These are phyloP conservation scores for Aspergillus affinis DNA, from an alignment of 495 filamentous ascomycete species.

Conservation along the genomic window DNA sequence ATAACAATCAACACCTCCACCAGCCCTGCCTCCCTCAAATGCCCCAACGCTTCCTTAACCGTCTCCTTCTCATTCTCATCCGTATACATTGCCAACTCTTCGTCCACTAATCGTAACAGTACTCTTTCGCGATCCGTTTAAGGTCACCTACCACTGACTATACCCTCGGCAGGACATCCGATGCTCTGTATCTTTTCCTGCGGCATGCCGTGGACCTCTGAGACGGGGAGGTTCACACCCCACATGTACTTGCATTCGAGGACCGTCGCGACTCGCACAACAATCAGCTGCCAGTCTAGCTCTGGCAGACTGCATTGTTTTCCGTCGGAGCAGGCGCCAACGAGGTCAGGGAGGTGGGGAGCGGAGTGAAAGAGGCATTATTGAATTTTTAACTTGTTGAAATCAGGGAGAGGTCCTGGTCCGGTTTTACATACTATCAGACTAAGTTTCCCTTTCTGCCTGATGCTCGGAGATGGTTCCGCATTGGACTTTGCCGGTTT, in stretches of 20 bases:
- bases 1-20: slow-evolving; percentile 17
- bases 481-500: too few species aligned
- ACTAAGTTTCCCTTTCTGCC: too few species aligned
- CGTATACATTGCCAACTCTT: slow-evolving; percentile 8
- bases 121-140: slow-evolving; percentile 10
- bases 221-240: slow-evolving; percentile 13
- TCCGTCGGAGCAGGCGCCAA: slow-evolving; percentile 6
- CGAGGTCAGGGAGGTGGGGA: background rate
- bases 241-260: slow-evolving; percentile 6
- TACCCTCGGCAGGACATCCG: background rate
- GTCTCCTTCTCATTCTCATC: slow-evolving; percentile 12
- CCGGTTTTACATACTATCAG: too few species aligned
- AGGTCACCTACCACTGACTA: background rate
- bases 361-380: too few species aligned
- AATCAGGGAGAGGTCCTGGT: too few species aligned
- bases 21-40: slow-evolving; percentile 1
- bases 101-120: slow-evolving; percentile 12
- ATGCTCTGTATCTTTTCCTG: slow-evolving; percentile 10
- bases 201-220: slow-evolving; percentile 6
- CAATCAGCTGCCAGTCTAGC: slow-evolving; percentile 10
- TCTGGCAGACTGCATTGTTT: background rate
- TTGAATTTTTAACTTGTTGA: too few species aligned
- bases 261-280: background rate
- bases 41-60: slow-evolving; percentile 4
- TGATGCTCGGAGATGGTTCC: too few species aligned